Evolutionary conservation across 768 basidiomycete genomes (phyloP).

Genomic region (Panaeolus cyanescens): DNA sequence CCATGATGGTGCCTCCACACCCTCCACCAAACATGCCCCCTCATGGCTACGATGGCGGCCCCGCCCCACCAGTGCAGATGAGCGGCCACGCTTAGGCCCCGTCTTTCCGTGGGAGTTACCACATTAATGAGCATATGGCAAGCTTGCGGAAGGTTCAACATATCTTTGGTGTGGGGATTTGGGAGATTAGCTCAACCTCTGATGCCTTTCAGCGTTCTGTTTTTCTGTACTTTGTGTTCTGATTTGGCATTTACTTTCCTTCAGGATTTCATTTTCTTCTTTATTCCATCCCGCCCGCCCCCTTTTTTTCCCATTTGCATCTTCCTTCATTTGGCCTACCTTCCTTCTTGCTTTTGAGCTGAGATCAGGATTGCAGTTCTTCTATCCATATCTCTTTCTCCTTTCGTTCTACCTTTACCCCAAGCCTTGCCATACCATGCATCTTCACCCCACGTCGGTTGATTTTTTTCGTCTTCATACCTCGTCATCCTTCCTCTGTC

Average conservation of each 20-base stretch:
- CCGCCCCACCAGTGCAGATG: conserved; percentile 74
- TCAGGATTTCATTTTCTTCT: neutral
- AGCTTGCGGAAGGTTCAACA: neutral
- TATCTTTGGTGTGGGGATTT: neutral
- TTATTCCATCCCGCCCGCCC: neutral
- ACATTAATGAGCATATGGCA: conserved; percentile 7
- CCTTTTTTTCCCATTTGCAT: neutral
- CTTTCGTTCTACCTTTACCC: neutral
- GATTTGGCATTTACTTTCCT: neutral
- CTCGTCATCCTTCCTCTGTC: conserved; percentile 14
- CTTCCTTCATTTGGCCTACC: neutral
- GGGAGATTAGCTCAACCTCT: neutral
- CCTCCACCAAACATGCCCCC: conserved; percentile 56
- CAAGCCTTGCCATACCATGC: neutral
- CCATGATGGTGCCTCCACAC: conserved; percentile 83
- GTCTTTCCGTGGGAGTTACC: conserved; percentile 1
- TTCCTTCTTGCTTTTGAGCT: neutral
- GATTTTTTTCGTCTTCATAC: conserved; percentile 13
- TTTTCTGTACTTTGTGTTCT: conserved; percentile 5
- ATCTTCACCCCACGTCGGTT: neutral
- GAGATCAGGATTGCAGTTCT: neutral
- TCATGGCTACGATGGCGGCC: conserved; percentile 74
- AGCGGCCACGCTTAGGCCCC: conserved; percentile 61
- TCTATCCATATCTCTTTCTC: neutral
- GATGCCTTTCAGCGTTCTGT: neutral